phyloP scores from a whole-genome alignment of 441 rosid genomes.

The Viola pubescens region DNA sequence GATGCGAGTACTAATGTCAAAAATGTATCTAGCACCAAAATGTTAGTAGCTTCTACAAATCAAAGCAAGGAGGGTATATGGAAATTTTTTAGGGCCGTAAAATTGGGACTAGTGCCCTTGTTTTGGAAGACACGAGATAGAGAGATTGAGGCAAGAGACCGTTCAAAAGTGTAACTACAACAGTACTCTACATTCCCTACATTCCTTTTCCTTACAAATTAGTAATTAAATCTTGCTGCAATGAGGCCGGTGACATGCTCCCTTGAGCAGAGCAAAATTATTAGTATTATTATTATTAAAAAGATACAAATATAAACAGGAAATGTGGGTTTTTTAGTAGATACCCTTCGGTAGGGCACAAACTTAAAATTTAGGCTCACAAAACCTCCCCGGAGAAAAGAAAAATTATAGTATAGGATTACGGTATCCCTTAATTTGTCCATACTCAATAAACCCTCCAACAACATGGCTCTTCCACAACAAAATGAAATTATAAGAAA shows the following conservation, averaged over 20 bases:
- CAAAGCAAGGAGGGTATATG: not conserved
- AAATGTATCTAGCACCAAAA: too few relatives aligned
- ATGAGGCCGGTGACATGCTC: conserved; percentile 11
- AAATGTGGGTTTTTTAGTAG: conserved; percentile 13
- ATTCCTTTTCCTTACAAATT: conserved; percentile 3
- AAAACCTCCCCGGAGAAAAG: not conserved
- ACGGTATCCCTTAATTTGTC: conserved; percentile 5
- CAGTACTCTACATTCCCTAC: conserved; percentile 11
- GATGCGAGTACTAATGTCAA: too few relatives aligned
- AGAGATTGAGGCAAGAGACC: conserved; percentile 8
- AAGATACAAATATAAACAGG: not conserved
- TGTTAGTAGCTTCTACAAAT: too few relatives aligned
- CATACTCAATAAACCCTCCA: not conserved
- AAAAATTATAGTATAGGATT: not conserved
- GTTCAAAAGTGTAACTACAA: not conserved
- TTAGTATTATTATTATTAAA: not conserved
- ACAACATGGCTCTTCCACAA: conserved; percentile 4
- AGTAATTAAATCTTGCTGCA: not conserved
- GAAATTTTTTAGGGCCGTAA: not conserved
- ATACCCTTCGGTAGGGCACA: not conserved
- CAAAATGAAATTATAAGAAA: not conserved
- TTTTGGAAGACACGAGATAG: conserved; percentile 19
- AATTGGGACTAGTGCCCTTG: conserved; percentile 29
- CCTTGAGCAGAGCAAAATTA: not conserved
- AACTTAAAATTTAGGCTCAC: not conserved